These are phyloP conservation scores for Candida pini DNA, from an alignment of 805 yeast genomes.

Conservation along the genomic window DNA sequence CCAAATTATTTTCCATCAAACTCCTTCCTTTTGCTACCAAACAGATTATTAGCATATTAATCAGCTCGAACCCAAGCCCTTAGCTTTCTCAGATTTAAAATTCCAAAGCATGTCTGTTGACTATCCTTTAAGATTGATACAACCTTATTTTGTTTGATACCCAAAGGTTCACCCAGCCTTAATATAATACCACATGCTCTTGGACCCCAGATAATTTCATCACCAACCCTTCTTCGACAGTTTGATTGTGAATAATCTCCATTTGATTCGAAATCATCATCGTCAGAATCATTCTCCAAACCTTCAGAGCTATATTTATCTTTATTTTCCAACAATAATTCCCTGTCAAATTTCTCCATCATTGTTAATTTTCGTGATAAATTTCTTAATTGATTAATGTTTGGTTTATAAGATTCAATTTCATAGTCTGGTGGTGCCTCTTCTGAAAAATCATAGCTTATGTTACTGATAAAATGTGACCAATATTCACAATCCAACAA, in stretches of 20 bases:
- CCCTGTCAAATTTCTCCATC: no score
- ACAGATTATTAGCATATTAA: no score
- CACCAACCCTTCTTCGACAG: conserved; percentile 23
- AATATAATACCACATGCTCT: conserved; percentile 16
- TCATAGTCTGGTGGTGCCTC: no score
- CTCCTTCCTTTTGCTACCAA: no score
- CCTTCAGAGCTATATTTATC: no score
- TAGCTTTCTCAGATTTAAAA: conserved; percentile 20
- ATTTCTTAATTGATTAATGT: no score
- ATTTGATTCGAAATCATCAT: not conserved
- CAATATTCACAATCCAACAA: not conserved
- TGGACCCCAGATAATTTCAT: conserved; percentile 22
- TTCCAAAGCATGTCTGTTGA: conserved; percentile 18
- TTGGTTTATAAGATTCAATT: no score
- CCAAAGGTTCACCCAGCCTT: conserved; percentile 17
- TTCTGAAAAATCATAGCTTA: not conserved
- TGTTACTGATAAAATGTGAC: not conserved
- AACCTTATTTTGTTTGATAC: conserved; percentile 17
- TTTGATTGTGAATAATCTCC: not conserved
- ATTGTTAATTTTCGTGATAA: no score
- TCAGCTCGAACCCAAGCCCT: conserved; percentile 22
- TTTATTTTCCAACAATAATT: no score
- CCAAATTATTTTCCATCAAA: no score
- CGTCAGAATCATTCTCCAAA: not conserved
- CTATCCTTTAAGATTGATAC: conserved; percentile 9